Evolutionary conservation across 306 rosid genomes (phyloP).

Genomic region (Alnus glutinosa): DNA sequence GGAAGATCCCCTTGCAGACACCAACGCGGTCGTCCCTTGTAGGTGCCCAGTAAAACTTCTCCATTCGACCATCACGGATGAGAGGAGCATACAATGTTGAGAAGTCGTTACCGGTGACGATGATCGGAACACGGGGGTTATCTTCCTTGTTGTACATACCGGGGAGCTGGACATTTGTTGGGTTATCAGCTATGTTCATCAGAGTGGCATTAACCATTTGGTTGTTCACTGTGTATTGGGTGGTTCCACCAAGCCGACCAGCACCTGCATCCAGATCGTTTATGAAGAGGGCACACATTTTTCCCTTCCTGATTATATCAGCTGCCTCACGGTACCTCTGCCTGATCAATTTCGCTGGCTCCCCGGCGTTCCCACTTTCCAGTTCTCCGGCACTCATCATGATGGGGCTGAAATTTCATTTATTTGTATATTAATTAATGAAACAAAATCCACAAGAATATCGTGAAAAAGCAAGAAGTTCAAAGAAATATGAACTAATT

Average conservation of each 20-base stretch:
- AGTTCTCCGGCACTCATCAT: conserved; percentile 99
- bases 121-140: conserved; percentile 86
- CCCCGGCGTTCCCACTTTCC: conserved; percentile 98
- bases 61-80: conserved; percentile 99
- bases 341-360: conserved; percentile 91
- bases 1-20: conserved; percentile 86
- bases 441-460: too few species aligned
- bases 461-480: too few species aligned
- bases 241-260: conserved; percentile 93
- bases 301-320: conserved; percentile 88
- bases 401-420: conserved; percentile 66
- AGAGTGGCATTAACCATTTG: conserved; percentile 99
- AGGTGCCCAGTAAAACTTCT: conserved; percentile 99
- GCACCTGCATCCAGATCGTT: conserved; percentile 99
- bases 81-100: conserved; percentile 95
- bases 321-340: conserved; percentile 97
- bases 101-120: conserved; percentile 97
- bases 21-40: conserved; percentile 86
- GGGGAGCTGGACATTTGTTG: conserved; percentile 92
- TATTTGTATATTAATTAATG: background rate
- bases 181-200: conserved; percentile 98
- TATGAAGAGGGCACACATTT: conserved; percentile 87
- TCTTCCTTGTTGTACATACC: conserved; percentile 99
- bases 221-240: conserved; percentile 98
- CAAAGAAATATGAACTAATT: too few species aligned